These are phyloP conservation scores for Alternaria postmessia DNA, from an alignment of 2,329 filamentous ascomycete genomes.

Conservation along the genomic window DNA sequence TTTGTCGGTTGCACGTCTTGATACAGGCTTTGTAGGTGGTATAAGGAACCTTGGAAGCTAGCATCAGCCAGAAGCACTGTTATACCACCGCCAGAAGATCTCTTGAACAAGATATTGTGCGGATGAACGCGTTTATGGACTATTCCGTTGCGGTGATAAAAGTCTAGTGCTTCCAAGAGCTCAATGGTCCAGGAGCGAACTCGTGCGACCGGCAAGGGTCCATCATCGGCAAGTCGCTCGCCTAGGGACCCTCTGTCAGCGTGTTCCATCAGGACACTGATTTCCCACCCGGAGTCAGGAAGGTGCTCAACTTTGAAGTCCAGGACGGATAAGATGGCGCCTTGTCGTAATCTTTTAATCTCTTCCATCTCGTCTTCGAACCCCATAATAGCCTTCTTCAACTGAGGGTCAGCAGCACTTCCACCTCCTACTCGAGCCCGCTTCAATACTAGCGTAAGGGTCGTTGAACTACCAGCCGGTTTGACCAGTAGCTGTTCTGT, in stretches of 20 bases:
- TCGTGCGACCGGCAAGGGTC: slow-evolving; percentile 74
- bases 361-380: slow-evolving; percentile 80
- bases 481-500: slow-evolving; percentile 77
- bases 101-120: slow-evolving; percentile 79
- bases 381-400: slow-evolving; percentile 78
- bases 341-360: slow-evolving; percentile 77
- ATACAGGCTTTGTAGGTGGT: slow-evolving; percentile 66
- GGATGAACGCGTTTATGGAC: slow-evolving; percentile 84
- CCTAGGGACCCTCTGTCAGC: slow-evolving; percentile 83
- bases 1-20: slow-evolving; percentile 61
- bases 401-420: slow-evolving; percentile 70
- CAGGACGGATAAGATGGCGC: slow-evolving; percentile 78
- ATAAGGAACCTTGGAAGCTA: slow-evolving; percentile 73
- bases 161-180: slow-evolving; percentile 86
- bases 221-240: slow-evolving; percentile 82
- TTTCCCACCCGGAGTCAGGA: slow-evolving; percentile 69
- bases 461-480: slow-evolving; percentile 64
- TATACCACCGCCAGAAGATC: slow-evolving; percentile 70
- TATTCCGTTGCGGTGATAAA: slow-evolving; percentile 83
- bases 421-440: slow-evolving; percentile 37
- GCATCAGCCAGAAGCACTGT: slow-evolving; percentile 78
- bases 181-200: slow-evolving; percentile 92
- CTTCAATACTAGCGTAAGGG: slow-evolving; percentile 70
- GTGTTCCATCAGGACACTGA: slow-evolving; percentile 77
- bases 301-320: slow-evolving; percentile 75